phyloP scores from a whole-genome alignment of 164 flowering plant species.

The Sextonia rubra region DNA sequence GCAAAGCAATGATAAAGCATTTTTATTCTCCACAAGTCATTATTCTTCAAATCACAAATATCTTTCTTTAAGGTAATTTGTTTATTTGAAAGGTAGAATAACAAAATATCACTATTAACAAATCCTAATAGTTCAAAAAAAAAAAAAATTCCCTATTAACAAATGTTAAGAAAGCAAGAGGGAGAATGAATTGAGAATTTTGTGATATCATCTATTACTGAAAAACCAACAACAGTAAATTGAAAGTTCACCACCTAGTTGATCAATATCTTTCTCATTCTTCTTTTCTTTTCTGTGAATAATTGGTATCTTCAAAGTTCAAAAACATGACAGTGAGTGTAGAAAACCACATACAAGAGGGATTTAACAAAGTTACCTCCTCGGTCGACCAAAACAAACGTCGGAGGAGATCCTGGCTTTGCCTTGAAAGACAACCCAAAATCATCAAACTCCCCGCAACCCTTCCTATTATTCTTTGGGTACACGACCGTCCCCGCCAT shows the following conservation, averaged over 20 bases:
- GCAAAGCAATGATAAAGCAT: too few species aligned
- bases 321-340: neutral
- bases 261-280: neutral
- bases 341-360: neutral
- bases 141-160: too few species aligned
- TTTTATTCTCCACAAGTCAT: too few species aligned
- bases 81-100: too few species aligned
- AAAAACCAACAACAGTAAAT: neutral
- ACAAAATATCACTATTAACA: too few species aligned
- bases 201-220: neutral
- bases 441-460: constrained; percentile 58
- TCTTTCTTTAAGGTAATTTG: too few species aligned
- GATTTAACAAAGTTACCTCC: constrained; percentile 44
- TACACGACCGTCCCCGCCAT: constrained; percentile 79
- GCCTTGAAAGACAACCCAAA: constrained; percentile 47
- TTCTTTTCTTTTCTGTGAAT: neutral
- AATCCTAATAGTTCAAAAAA: too few species aligned
- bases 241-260: neutral
- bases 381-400: constrained; percentile 76
- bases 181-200: too few species aligned
- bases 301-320: neutral
- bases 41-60: too few species aligned
- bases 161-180: too few species aligned
- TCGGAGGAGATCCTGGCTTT: constrained; percentile 74
- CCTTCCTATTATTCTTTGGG: constrained; percentile 69